Conservation (phyloP, 2,329 filamentous ascomycete species). For the Zymoseptoria ardabiliae region DNA sequence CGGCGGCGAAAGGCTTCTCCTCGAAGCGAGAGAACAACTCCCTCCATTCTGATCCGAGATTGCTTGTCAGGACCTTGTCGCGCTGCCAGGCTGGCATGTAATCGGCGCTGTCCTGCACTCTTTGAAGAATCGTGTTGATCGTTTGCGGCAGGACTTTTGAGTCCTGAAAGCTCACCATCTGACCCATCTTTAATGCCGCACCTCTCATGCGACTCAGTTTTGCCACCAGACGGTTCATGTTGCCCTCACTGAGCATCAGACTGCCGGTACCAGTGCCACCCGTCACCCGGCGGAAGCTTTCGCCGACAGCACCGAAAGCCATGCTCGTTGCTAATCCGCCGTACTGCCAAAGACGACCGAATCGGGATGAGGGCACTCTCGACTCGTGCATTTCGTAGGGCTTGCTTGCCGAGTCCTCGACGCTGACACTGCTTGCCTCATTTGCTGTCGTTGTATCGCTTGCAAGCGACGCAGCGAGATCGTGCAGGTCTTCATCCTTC, state of each 20-base stretch:
- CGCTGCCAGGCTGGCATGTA: constrained; percentile 97
- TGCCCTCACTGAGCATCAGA: constrained; percentile 76
- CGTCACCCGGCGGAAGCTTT: constrained; percentile 72
- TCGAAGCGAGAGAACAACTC: constrained; percentile 77
- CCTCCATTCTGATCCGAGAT: constrained; percentile 78
- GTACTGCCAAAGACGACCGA: constrained; percentile 92
- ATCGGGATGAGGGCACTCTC: constrained; percentile 75
- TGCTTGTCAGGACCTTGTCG: constrained; percentile 69
- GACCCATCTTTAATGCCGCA: constrained; percentile 90
- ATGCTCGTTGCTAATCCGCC: constrained; percentile 87
- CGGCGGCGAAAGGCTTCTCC: constrained; percentile 86
- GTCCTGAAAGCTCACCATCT: constrained; percentile 98
- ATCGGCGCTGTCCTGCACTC: constrained; percentile 92
- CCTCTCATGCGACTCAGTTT: constrained; percentile 95
- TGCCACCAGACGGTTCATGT: constrained; percentile 86
- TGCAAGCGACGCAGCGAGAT: constrained; percentile 31
- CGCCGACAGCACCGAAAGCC: constrained; percentile 84
- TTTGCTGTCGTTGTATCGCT: constrained; percentile 23
- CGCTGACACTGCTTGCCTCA: neutral
- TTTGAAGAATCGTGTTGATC: constrained; percentile 82
- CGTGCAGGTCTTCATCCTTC: constrained; percentile 31
- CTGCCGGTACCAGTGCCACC: constrained; percentile 60
- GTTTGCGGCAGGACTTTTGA: constrained; percentile 84
- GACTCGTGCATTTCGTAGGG: constrained; percentile 75
- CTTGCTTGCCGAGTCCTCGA: constrained; percentile 4